A percentile compares a stretch with the other conserved stretches of the same genome.
These are phyloP conservation scores for Rhododendron mucronatum DNA, from an alignment of 148 eudicot genomes.

Conservation along the genomic window DNA sequence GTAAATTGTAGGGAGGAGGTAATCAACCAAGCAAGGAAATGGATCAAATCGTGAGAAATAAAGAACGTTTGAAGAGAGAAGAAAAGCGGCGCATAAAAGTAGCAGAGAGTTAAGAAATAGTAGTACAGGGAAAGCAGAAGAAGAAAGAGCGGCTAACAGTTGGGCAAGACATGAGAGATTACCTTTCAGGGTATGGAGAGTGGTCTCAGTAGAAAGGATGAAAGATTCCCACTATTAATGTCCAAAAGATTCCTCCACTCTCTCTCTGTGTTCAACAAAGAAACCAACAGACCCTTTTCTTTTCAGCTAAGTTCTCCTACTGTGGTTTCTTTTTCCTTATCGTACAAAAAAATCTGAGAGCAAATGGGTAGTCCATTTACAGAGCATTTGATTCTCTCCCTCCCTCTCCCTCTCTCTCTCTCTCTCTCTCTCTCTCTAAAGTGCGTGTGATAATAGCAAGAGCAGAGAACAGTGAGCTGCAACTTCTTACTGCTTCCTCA, in stretches of 20 bases:
- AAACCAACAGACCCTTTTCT: conserved; percentile 6
- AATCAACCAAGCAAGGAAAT: neutral
- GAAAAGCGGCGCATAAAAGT: neutral
- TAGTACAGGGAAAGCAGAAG: neutral
- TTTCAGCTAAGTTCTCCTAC: neutral
- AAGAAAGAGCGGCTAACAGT: neutral
- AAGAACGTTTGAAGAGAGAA: neutral
- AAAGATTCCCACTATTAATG: conserved; percentile 21
- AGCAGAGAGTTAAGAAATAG: conserved; percentile 12
- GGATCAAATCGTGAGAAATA: neutral
- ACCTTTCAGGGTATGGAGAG: conserved; percentile 3
- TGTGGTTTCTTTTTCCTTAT: conserved; percentile 7
- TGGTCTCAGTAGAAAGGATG: neutral
- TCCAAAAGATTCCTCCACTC: conserved; percentile 1
- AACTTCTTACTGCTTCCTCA: neutral
- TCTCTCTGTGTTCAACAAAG: neutral
- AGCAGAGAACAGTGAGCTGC: neutral
- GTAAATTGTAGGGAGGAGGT: neutral
- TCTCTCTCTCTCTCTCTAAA: conserved; percentile 3
- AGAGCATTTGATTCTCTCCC: conserved; percentile 26
- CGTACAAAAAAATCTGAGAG: neutral
- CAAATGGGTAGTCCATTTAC: conserved; percentile 7
- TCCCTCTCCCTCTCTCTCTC: conserved; percentile 3
- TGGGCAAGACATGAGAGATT: neutral
- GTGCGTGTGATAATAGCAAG: conserved; percentile 1